Percentiles rank a stretch among this genome's conserved stretches.
Evolutionary conservation across 73 alveolate species (phyloP).

Genomic region (Stentor coeruleus): DNA sequence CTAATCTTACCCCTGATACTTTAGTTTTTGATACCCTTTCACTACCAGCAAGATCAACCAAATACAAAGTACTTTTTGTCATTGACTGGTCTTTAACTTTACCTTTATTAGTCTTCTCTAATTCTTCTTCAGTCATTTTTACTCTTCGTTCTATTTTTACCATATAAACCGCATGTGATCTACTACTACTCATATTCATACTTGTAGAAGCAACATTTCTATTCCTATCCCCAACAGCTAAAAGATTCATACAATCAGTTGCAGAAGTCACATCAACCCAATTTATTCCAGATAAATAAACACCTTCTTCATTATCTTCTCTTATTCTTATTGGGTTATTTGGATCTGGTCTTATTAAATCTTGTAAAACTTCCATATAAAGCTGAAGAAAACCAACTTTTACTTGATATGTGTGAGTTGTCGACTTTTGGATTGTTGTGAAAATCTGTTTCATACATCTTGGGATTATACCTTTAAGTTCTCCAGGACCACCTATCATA

Average conservation of each 20-base stretch:
- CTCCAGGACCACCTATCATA: constrained; percentile 83
- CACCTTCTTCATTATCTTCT: constrained; percentile 93
- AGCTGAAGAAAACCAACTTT: constrained; percentile 81
- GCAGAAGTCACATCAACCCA: constrained; percentile 80
- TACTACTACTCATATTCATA: constrained; percentile 71
- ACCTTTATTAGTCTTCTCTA: constrained; percentile 30
- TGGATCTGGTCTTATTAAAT: constrained; percentile 81
- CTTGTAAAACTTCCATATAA: constrained; percentile 89
- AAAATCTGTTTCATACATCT: constrained; percentile 86
- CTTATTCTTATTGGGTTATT: constrained; percentile 78
- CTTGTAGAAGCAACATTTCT: constrained; percentile 81
- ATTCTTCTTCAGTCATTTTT: constrained; percentile 29
- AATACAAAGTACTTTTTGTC: constrained; percentile 67
- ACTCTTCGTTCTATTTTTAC: constrained; percentile 73
- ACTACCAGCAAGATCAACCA: constrained; percentile 98
- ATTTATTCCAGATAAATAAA: constrained; percentile 75
- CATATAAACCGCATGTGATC: constrained; percentile 89
- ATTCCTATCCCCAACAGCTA: constrained; percentile 83
- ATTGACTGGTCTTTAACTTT: constrained; percentile 43
- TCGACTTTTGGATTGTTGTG: constrained; percentile 55
- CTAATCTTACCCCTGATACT: constrained; percentile 81
- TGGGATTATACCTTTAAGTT: constrained; percentile 90
- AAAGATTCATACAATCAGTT: constrained; percentile 66
- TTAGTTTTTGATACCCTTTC: constrained; percentile 87
- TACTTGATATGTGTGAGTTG: constrained; percentile 45